Evolutionary conservation across 306 rosid genomes (phyloP).

Genomic region (Mimosa bimucronata): DNA sequence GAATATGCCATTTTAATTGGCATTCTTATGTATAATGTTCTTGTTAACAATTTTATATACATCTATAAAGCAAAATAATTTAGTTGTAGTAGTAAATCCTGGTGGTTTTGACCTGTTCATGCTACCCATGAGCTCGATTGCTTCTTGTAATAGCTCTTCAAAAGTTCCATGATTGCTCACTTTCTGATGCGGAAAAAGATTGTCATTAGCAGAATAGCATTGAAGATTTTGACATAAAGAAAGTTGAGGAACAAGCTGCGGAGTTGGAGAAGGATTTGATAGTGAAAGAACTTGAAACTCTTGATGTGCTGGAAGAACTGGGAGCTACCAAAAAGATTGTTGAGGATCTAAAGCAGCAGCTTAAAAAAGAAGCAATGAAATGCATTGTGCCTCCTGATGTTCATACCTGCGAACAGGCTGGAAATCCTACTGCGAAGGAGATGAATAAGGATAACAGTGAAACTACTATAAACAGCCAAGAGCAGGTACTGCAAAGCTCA

Average conservation of each 20-base stretch:
- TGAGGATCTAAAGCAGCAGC: slow-evolving; percentile 83
- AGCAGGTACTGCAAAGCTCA: slow-evolving; percentile 46
- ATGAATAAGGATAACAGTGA: slow-evolving; percentile 45
- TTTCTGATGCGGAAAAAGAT: slow-evolving; percentile 39
- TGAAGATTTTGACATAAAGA: slow-evolving; percentile 76
- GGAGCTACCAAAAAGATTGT: slow-evolving; percentile 83
- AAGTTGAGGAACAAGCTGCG: slow-evolving; percentile 51
- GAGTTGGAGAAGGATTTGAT: slow-evolving; percentile 96
- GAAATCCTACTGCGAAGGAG: slow-evolving; percentile 53
- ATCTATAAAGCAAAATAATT: not conserved
- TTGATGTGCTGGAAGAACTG: slow-evolving; percentile 91
- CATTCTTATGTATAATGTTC: not conserved
- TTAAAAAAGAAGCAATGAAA: slow-evolving; percentile 72
- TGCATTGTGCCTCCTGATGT: slow-evolving; percentile 46
- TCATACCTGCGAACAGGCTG: slow-evolving; percentile 41
- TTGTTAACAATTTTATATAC: not conserved
- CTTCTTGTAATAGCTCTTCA: slow-evolving; percentile 8
- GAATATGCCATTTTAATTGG: not conserved
- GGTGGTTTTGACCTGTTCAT: not conserved
- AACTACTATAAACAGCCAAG: slow-evolving; percentile 39
- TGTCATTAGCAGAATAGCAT: slow-evolving; percentile 57
- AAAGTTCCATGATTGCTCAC: slow-evolving; percentile 17
- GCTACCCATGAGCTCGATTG: not conserved
- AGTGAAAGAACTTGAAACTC: slow-evolving; percentile 93
- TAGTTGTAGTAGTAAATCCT: not conserved